Percentiles rank a stretch among this genome's conserved stretches.
Evolutionary conservation across 768 basidiomycete genomes (phyloP).

Genomic region (Rhodotorula graminis): DNA sequence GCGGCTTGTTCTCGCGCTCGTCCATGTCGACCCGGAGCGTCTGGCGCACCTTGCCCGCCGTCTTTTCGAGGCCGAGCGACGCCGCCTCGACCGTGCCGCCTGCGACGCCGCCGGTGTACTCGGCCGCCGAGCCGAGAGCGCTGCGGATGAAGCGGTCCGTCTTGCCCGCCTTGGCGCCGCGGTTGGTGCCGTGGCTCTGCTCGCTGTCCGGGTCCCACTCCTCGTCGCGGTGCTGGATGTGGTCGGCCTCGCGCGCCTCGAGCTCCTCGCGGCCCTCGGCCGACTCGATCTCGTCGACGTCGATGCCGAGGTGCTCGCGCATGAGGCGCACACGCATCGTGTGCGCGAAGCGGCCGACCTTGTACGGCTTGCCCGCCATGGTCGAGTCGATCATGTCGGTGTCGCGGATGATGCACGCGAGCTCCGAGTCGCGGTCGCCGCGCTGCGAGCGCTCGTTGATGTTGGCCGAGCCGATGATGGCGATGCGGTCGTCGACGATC

Average conservation of each 20-base stretch:
- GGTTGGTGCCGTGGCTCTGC: conserved; percentile 21
- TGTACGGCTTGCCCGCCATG: conserved; percentile 90
- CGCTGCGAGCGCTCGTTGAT: conserved; percentile 95
- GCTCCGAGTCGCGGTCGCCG: conserved; percentile 93
- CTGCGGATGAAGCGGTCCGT: conserved; percentile 8
- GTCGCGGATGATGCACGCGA: conserved; percentile 86
- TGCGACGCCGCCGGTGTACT: conserved; percentile 40
- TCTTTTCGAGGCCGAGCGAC: conserved; percentile 11
- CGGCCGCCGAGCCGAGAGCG: neutral
- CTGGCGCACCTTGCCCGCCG: neutral
- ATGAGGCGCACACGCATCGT: conserved; percentile 86
- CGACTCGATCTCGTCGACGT: conserved; percentile 69
- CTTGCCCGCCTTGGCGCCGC: conserved; percentile 17
- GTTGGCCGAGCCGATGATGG: conserved; percentile 83
- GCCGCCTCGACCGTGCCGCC: conserved; percentile 17
- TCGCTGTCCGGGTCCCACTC: conserved; percentile 71
- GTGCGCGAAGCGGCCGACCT: conserved; percentile 96
- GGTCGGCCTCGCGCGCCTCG: conserved; percentile 34
- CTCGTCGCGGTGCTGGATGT: conserved; percentile 49
- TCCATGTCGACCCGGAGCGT: conserved; percentile 1
- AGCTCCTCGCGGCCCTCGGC: conserved; percentile 52
- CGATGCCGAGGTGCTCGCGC: conserved; percentile 92
- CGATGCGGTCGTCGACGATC: conserved; percentile 90
- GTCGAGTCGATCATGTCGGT: conserved; percentile 93
- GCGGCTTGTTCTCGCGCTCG: neutral